Evolutionary conservation across 2,329 filamentous ascomycete genomes (phyloP).

Genomic region (Calonectria montana): DNA sequence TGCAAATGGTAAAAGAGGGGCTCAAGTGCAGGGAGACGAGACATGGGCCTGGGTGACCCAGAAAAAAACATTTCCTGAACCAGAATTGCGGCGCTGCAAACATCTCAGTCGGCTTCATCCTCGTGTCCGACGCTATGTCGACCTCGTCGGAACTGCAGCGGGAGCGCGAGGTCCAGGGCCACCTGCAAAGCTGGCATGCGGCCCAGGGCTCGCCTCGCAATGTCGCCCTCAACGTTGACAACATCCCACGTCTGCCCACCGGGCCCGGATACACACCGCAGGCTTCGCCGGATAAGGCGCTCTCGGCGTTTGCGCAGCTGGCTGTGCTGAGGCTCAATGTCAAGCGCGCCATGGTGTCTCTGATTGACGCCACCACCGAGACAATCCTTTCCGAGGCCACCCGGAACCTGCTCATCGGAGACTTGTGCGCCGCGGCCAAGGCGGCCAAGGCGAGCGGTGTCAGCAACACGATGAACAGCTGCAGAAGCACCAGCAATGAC

Average conservation of each 20-base stretch:
- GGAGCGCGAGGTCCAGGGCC: constrained; percentile 46
- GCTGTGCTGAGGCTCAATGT: constrained; percentile 59
- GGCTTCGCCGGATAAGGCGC: constrained; percentile 49
- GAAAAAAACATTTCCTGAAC: constrained; percentile 1
- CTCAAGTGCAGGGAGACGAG: not conserved
- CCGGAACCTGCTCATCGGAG: constrained; percentile 53
- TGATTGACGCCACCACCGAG: constrained; percentile 59
- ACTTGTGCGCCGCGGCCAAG: constrained; percentile 36
- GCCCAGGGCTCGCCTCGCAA: constrained; percentile 47
- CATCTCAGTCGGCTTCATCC: not conserved
- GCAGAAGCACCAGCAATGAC: constrained; percentile 35
- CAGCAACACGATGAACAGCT: not conserved
- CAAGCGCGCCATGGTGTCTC: constrained; percentile 61
- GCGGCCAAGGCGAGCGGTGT: not conserved
- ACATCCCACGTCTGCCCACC: constrained; percentile 42
- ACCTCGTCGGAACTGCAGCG: constrained; percentile 44
- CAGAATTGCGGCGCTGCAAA: not conserved
- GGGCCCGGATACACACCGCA: constrained; percentile 47
- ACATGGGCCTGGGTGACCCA: not conserved
- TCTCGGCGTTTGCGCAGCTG: constrained; percentile 63
- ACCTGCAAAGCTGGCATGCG: constrained; percentile 46
- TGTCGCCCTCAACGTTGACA: constrained; percentile 46
- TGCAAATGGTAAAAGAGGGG: constrained; percentile 3
- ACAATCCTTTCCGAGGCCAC: constrained; percentile 65
- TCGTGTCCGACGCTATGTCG: constrained; percentile 31